Conservation (phyloP, 768 basidiomycete genomes). For the Mrakia hoshinonis region DNA sequence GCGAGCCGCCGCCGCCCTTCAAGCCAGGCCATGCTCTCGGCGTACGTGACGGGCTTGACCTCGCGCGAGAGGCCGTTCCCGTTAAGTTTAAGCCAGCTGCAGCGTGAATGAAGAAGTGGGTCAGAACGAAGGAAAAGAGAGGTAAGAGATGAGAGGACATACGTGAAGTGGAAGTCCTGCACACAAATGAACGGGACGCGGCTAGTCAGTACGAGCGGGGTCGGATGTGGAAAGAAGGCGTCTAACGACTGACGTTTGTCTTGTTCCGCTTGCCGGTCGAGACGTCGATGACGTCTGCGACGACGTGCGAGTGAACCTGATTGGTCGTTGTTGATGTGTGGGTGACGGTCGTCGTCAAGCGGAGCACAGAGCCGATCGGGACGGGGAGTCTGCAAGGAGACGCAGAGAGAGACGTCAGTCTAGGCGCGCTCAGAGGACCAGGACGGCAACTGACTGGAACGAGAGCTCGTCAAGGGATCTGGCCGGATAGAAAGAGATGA, state of each 20-base stretch:
- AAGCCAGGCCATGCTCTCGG: conserved; percentile 78
- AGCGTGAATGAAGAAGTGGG: neutral
- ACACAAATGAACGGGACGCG: neutral
- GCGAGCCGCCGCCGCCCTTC: conserved; percentile 67
- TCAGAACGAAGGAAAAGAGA: neutral
- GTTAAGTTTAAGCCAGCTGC: neutral
- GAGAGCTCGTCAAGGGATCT: conserved; percentile 59
- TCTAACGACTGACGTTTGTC: conserved; percentile 22
- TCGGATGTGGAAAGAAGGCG: too few species aligned
- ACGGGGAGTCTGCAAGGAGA: conserved; percentile 50
- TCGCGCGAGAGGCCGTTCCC: neutral
- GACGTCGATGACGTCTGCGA: conserved; percentile 46
- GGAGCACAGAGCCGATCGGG: conserved; percentile 72
- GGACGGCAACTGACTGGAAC: conserved; percentile 45
- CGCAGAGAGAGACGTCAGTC: neutral
- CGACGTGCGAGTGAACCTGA: conserved; percentile 39
- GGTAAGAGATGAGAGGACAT: neutral
- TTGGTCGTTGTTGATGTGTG: conserved; percentile 44
- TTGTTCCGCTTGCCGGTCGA: conserved; percentile 52
- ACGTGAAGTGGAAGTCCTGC: conserved; percentile 29
- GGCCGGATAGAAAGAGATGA: conserved; percentile 49
- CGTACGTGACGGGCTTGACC: conserved; percentile 29
- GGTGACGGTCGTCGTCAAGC: conserved; percentile 60
- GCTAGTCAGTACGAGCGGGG: neutral
- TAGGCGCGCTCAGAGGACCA: neutral